These are phyloP conservation scores for Phialemonium atrogriseum DNA, from an alignment of 2,329 filamentous ascomycete genomes.

Conservation along the genomic window DNA sequence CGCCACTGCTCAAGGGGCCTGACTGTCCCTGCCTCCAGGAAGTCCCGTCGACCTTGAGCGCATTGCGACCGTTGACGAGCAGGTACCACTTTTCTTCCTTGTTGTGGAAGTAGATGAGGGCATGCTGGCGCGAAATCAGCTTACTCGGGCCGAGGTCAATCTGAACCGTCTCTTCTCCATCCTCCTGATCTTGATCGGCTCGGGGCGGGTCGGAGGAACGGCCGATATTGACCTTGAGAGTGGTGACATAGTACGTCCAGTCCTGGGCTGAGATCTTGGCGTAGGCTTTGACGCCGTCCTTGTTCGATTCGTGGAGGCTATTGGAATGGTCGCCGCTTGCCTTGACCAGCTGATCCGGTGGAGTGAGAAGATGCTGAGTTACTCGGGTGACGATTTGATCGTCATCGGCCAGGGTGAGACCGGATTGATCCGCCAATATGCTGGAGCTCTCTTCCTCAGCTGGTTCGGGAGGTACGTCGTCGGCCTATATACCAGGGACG, in stretches of 20 bases:
- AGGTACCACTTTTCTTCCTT: slow-evolving; percentile 72
- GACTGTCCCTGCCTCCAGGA: slow-evolving; percentile 59
- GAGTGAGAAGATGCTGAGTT: slow-evolving; percentile 38
- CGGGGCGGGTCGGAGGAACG: slow-evolving; percentile 48
- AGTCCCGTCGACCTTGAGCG: slow-evolving; percentile 72
- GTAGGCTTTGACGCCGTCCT: slow-evolving; percentile 62
- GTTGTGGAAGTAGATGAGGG: slow-evolving; percentile 63
- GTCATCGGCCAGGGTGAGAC: slow-evolving; percentile 35
- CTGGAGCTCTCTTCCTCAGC: slow-evolving; percentile 37
- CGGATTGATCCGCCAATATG: slow-evolving; percentile 30
- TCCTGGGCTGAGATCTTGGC: slow-evolving; percentile 75
- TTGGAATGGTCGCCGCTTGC: slow-evolving; percentile 57
- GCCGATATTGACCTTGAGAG: slow-evolving; percentile 68
- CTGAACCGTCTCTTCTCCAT: slow-evolving; percentile 55
- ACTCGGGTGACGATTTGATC: slow-evolving; percentile 49
- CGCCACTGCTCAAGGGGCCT: slow-evolving; percentile 68
- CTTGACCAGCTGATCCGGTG: slow-evolving; percentile 40
- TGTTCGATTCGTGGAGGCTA: slow-evolving; percentile 51
- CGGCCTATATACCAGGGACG: slow-evolving; percentile 23
- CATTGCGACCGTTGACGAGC: slow-evolving; percentile 83
- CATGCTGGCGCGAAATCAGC: slow-evolving; percentile 70
- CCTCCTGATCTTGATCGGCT: slow-evolving; percentile 31
- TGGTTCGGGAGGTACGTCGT: slow-evolving; percentile 33
- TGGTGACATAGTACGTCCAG: slow-evolving; percentile 79
- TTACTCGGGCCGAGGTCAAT: slow-evolving; percentile 85